Evolutionary conservation across 148 eudicot species (phyloP).

Genomic region (Pouteria glomerata): DNA sequence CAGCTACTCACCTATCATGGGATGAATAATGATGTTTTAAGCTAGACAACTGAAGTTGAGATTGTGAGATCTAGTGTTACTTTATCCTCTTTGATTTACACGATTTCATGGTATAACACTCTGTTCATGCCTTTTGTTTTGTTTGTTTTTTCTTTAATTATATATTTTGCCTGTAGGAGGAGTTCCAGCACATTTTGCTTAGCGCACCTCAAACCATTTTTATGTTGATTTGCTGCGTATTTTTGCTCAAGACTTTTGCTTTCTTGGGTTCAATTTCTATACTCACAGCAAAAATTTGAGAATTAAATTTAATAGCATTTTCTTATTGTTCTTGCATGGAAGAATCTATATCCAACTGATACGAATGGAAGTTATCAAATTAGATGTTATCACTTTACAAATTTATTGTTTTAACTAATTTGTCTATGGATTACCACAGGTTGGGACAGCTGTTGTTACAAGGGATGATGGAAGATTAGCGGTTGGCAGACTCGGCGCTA

Average conservation of each 20-base stretch:
- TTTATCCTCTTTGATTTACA: too few relatives aligned
- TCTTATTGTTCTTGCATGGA: not conserved
- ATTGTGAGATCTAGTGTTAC: too few relatives aligned
- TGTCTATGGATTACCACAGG: constrained; percentile 30
- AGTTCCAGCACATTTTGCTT: not conserved
- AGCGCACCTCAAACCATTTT: not conserved
- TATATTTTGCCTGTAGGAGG: not conserved
- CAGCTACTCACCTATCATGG: not conserved
- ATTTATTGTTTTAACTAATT: not conserved
- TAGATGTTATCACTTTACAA: too few relatives aligned
- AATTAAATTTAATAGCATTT: not conserved
- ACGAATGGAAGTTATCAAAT: not conserved
- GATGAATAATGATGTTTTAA: not conserved
- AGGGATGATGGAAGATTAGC: constrained; percentile 89
- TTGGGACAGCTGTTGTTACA: constrained; percentile 93
- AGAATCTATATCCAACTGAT: not conserved
- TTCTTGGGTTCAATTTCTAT: not conserved
- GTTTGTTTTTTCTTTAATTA: not conserved
- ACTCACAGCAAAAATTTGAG: not conserved
- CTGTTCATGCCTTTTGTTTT: not conserved
- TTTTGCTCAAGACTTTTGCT: not conserved
- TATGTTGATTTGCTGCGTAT: not conserved
- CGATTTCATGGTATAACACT: not conserved
- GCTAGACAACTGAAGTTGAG: not conserved
- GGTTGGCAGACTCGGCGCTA: constrained; percentile 82